phyloP scores from a whole-genome alignment of 1,284 basidiomycete genomes.

The Nidula niveotomentosa region DNA sequence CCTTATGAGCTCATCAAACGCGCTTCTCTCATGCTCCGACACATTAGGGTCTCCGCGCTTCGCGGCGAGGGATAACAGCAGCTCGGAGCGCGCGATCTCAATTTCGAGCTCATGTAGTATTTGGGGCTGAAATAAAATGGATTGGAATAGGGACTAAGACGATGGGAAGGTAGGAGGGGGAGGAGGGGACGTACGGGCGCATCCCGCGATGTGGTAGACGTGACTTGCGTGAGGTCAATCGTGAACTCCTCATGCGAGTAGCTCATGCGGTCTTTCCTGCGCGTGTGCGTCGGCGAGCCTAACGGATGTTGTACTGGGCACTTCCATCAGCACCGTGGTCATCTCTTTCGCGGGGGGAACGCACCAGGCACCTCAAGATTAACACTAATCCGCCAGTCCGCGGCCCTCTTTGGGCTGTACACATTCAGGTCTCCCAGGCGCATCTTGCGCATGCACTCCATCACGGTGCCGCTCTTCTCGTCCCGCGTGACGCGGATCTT shows the following conservation, averaged over 20 bases:
- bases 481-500: conserved; percentile 88
- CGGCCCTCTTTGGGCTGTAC: conserved; percentile 76
- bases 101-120: conserved; percentile 71
- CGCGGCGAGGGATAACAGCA: conserved; percentile 57
- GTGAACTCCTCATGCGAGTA: conserved; percentile 92
- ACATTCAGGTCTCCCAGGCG: conserved; percentile 89
- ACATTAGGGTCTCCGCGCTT: conserved; percentile 57
- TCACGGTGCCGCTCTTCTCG: conserved; percentile 67
- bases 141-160: conserved; percentile 1
- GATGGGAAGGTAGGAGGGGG: conserved; percentile 1
- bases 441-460: conserved; percentile 75
- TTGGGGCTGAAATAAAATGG: conserved; percentile 43
- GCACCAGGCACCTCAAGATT: conserved; percentile 80
- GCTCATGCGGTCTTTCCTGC: conserved; percentile 89
- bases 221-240: conserved; percentile 94
- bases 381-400: conserved; percentile 93
- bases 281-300: conserved; percentile 55
- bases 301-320: conserved; percentile 56
- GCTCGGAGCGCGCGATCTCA: conserved; percentile 62
- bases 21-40: conserved; percentile 62
- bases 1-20: conserved; percentile 78
- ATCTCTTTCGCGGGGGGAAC: conserved; percentile 18
- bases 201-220: conserved; percentile 43
- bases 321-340: background rate
- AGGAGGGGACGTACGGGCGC: conserved; percentile 41